Conservation (phyloP, 1,139 yeast genomes). For the Geotrichum candidum region DNA sequence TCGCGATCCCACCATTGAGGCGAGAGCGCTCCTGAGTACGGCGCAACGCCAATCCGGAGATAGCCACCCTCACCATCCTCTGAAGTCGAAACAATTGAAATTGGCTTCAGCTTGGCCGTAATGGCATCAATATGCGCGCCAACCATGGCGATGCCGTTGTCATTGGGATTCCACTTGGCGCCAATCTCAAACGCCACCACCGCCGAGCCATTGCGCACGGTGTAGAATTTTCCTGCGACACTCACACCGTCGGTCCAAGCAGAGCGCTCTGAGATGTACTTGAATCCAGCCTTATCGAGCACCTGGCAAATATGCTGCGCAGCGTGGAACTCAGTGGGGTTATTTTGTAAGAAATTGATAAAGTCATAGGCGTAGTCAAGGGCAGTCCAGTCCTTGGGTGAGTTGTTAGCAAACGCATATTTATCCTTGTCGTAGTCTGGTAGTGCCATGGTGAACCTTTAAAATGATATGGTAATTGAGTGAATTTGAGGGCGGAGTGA, state of each 20-base stretch:
- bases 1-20: constrained; percentile 85
- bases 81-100: constrained; percentile 56
- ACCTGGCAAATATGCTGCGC: constrained; percentile 48
- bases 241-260: constrained; percentile 53
- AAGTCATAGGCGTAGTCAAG: constrained; percentile 44
- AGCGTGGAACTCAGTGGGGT: constrained; percentile 93
- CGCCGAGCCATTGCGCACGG: constrained; percentile 71
- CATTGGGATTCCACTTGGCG: constrained; percentile 50
- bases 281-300: constrained; percentile 44
- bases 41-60: constrained; percentile 80
- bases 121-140: constrained; percentile 94
- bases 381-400: constrained; percentile 5
- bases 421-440: background rate
- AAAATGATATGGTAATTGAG: background rate
- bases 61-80: constrained; percentile 51
- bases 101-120: constrained; percentile 59
- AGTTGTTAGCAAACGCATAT: background rate
- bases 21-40: constrained; percentile 73
- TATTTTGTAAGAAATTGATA: constrained; percentile 66
- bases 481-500: background rate
- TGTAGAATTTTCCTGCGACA: constrained; percentile 57
- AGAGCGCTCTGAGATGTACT: constrained; percentile 61
- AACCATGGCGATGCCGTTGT: constrained; percentile 69
- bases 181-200: constrained; percentile 69
- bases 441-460: background rate